Conservation (phyloP, 768 basidiomycete genomes). For the Rhodotorula diobovata region DNA sequence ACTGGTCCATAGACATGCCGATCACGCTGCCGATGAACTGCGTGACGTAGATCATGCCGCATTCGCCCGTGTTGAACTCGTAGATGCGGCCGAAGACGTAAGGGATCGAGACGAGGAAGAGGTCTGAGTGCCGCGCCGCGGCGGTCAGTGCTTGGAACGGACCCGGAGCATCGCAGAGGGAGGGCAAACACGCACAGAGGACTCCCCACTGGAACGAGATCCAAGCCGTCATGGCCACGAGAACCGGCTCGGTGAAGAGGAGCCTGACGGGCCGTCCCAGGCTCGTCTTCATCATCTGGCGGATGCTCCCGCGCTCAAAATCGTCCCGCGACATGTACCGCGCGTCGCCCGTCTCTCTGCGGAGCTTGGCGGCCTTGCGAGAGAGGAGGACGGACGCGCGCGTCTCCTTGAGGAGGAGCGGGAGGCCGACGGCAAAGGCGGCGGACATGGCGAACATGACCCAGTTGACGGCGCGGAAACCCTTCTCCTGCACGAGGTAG, state of each 20-base stretch:
- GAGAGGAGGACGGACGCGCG: constrained; percentile 66
- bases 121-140: constrained; percentile 60
- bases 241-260: neutral
- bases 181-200: neutral
- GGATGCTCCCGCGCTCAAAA: constrained; percentile 58
- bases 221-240: neutral
- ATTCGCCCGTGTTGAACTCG: constrained; percentile 14
- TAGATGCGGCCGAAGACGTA: constrained; percentile 23
- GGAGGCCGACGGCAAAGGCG: constrained; percentile 54
- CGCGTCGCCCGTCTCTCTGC: constrained; percentile 62
- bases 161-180: neutral
- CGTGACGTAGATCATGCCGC: constrained; percentile 28
- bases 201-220: constrained; percentile 48
- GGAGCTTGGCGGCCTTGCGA: constrained; percentile 58
- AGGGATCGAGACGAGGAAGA: constrained; percentile 56
- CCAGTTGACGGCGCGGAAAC: constrained; percentile 66
- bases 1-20: constrained; percentile 16
- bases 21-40: constrained; percentile 12
- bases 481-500: constrained; percentile 50
- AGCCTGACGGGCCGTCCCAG: constrained; percentile 37
- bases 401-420: constrained; percentile 66
- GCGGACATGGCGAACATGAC: constrained; percentile 54
- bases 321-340: constrained; percentile 64
- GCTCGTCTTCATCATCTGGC: constrained; percentile 63
- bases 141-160: neutral